These are phyloP conservation scores for Pseudogymnoascus sp. DNA, from an alignment of 2,329 filamentous ascomycete species.

Conservation along the genomic window DNA sequence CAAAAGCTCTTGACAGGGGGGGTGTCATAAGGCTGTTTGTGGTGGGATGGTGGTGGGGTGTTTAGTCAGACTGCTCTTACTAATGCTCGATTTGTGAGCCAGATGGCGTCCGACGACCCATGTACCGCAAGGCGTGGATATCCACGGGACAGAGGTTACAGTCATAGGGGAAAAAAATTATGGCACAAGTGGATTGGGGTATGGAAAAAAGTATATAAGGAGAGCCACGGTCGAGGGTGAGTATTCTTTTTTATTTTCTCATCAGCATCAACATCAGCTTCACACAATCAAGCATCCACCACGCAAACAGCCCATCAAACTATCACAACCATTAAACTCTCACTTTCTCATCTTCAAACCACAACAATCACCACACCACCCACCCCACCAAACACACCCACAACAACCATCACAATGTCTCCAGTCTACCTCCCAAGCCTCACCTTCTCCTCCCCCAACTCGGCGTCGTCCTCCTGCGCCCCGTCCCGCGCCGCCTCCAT, in stretches of 20 bases:
- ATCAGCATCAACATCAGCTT: slow-evolving; percentile 7
- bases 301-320: neutral
- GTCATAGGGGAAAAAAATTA: neutral
- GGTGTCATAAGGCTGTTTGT: slow-evolving; percentile 7
- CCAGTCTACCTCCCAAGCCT: neutral
- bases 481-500: neutral
- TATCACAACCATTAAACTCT: neutral
- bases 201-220: slow-evolving; percentile 2
- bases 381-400: slow-evolving; percentile 3
- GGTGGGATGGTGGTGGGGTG: neutral
- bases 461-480: neutral
- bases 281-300: neutral
- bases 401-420: neutral
- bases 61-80: neutral
- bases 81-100: slow-evolving; percentile 1
- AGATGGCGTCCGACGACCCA: neutral
- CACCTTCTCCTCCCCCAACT: neutral
- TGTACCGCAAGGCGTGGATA: slow-evolving; percentile 9
- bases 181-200: neutral
- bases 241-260: neutral
- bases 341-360: neutral
- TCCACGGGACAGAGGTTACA: neutral
- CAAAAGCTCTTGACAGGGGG: slow-evolving; percentile 7
- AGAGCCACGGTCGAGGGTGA: neutral
- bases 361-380: neutral